Evolutionary conservation across 345 rosid species (phyloP).

Genomic region (Eutrema japonicum): DNA sequence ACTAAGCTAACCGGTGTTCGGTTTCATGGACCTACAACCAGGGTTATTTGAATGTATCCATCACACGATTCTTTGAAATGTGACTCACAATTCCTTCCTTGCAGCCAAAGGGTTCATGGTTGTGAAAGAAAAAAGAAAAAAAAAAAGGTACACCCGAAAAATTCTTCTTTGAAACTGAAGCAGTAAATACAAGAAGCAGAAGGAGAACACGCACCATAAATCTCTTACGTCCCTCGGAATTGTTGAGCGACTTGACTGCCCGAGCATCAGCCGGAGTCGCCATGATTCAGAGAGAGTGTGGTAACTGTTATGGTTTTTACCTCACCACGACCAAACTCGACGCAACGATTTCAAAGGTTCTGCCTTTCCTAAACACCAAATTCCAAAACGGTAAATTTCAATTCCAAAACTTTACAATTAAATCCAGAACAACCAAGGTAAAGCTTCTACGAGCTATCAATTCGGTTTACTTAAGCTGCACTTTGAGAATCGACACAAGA

Average conservation of each 20-base stretch:
- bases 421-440: background rate
- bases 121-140: background rate
- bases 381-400: background rate
- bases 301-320: background rate
- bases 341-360: background rate
- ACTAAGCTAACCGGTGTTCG: background rate
- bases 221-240: conserved; percentile 66
- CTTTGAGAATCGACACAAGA: conserved; percentile 11
- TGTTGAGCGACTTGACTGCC: conserved; percentile 90
- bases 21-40: background rate
- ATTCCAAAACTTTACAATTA: conserved; percentile 1
- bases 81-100: background rate
- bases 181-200: conserved; percentile 12
- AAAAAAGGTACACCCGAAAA: background rate
- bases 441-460: conserved; percentile 7
- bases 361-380: conserved; percentile 31
- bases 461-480: background rate
- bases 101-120: background rate
- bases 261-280: conserved; percentile 56
- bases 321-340: conserved; percentile 11
- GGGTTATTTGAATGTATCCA: background rate
- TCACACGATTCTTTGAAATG: background rate
- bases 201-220: conserved; percentile 56
- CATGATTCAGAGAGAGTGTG: conserved; percentile 34
- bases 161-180: background rate